Conservation (phyloP, 306 rosid species). For the Malus fusca region DNA sequence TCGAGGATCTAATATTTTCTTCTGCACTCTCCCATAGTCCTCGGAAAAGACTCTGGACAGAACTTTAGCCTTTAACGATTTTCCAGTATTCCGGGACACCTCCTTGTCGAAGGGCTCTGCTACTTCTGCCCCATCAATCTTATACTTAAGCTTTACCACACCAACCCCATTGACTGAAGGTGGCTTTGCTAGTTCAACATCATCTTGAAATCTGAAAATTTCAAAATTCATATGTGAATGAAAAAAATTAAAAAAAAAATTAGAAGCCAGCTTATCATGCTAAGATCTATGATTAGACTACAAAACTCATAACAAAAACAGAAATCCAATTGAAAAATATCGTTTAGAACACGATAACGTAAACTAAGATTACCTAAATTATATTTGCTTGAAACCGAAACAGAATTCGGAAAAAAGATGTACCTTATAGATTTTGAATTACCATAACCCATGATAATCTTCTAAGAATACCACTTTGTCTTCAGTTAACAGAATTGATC, state of each 20-base stretch:
- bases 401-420: constrained; percentile 9
- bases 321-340: background rate
- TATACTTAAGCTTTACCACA: constrained; percentile 26
- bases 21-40: constrained; percentile 38
- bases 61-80: constrained; percentile 32
- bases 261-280: background rate
- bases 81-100: constrained; percentile 13
- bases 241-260: background rate
- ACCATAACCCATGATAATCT: constrained; percentile 50
- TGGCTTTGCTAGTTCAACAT: constrained; percentile 18
- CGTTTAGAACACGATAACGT: background rate
- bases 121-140: constrained; percentile 24
- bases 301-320: background rate
- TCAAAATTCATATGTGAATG: constrained; percentile 1
- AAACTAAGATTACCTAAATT: background rate
- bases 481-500: constrained; percentile 17
- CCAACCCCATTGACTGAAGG: constrained; percentile 18
- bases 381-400: background rate
- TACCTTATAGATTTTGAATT: constrained; percentile 65
- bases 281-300: background rate
- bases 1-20: constrained; percentile 42
- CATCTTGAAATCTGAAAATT: constrained; percentile 39
- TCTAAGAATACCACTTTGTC: constrained; percentile 13
- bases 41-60: constrained; percentile 48
- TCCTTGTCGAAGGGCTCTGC: constrained; percentile 10